Evolutionary conservation across 768 basidiomycete genomes (phyloP), one percentile per base, ranked within the genome.

Genomic region (Hygrophoropsis aurantiaca): DNA sequence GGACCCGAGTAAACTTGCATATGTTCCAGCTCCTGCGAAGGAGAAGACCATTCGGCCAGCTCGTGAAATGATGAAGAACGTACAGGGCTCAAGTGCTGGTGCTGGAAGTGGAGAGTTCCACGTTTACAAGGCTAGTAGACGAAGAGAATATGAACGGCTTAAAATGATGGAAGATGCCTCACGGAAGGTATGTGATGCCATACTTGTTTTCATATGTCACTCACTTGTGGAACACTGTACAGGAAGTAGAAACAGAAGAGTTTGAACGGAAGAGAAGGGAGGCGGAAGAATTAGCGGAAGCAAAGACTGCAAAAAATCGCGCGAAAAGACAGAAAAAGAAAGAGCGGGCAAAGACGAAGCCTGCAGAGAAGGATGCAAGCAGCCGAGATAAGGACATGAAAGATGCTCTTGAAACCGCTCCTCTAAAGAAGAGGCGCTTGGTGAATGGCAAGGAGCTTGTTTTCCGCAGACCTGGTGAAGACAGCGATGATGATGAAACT

Each of bases 11-110:
- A 94, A 93, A 62, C 82, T 85, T 1, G 90, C 85, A 1, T 80
- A 80, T 60, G 71, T 98, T 9, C 92, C 94, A 2, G 58, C 78
- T n/a, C 74, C 88, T 1, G 86, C 87, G 5, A 88, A 90, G 65
- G 87, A 90, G 52, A 94, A 90, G 72, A 76, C 75, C 0, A 74
- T 97, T 24, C 75, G 93, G 16, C 74, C 94, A 1, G 76, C 94
- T 8, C 77, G 90, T 40, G 97, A 93, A 65, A 93, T 93, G 90
- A 97, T 99, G 90, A 97, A 97, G 78, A 98, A 98, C 58, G 95
- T 99, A 6, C 94, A 97, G 67, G 97, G 97, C 0, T 94, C 91
- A 13, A 92, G 90, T 66, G 94, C 97, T 6, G 97, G 95, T 37
- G 97, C 97, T 15, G 97, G 97, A 42, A 92, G 90, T 47, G 95